Percentiles rank a stretch among this genome's conserved stretches.
Evolutionary conservation across 192 early-diverging fungal species (phyloP).

Genomic region (Pilobolus umbonatus): DNA sequence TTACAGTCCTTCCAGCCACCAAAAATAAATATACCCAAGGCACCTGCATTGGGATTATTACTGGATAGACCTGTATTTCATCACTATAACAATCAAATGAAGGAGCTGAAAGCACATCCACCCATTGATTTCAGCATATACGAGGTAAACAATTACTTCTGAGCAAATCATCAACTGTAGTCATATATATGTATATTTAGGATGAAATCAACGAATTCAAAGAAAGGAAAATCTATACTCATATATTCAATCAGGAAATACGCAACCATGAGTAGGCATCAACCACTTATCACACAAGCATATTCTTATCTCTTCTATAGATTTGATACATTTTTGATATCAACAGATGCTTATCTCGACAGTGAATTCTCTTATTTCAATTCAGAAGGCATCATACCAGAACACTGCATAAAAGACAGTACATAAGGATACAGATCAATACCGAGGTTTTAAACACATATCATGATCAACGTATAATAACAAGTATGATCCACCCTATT

Average conservation of each 20-base stretch:
- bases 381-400: neutral
- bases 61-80: conserved; percentile 74
- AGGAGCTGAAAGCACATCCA: conserved; percentile 25
- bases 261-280: conserved; percentile 48
- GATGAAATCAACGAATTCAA: conserved; percentile 81
- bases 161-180: neutral
- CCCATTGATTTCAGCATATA: conserved; percentile 56
- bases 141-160: conserved; percentile 27
- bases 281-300: no score
- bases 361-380: conserved; percentile 3
- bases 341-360: conserved; percentile 9
- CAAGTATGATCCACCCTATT: no score
- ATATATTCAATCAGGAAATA: conserved; percentile 73
- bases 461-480: no score
- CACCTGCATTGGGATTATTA: conserved; percentile 84
- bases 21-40: conserved; percentile 95
- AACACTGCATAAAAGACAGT: conserved; percentile 6
- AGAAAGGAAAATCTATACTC: conserved; percentile 80
- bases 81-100: conserved; percentile 56
- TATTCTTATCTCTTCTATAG: neutral
- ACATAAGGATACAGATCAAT: no score
- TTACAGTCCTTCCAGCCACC: conserved; percentile 54
- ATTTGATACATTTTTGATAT: conserved; percentile 21
- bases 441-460: no score
- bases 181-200: conserved; percentile 20